phyloP scores from a whole-genome alignment of 1,139 yeast genomes.

The Hyphopichia khmerensis region DNA sequence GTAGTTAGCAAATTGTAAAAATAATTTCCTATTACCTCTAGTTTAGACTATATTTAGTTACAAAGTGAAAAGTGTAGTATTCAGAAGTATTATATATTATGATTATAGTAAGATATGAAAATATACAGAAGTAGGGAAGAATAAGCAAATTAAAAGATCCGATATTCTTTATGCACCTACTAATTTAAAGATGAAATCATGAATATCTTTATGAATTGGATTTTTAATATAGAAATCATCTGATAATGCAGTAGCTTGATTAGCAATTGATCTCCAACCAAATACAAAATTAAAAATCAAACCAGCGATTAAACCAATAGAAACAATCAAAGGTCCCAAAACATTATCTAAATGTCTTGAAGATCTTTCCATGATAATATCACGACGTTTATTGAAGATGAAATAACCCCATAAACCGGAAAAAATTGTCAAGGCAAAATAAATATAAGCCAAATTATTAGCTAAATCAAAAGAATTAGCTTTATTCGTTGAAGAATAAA shows the following conservation, averaged over 20 bases:
- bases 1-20: too few species aligned
- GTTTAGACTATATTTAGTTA: too few species aligned
- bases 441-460: slow-evolving; percentile 66
- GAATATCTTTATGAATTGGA: slow-evolving; percentile 35
- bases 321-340: slow-evolving; percentile 81
- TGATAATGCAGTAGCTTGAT: slow-evolving; percentile 10
- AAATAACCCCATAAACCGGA: slow-evolving; percentile 88
- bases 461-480: slow-evolving; percentile 62
- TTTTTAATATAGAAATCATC: slow-evolving; percentile 32
- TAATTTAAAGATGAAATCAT: slow-evolving; percentile 27
- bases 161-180: slow-evolving; percentile 10
- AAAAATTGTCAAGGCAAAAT: slow-evolving; percentile 79
- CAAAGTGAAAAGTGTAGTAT: too few species aligned
- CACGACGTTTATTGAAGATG: slow-evolving; percentile 69
- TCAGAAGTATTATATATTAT: too few species aligned
- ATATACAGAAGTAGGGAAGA: not conserved
- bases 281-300: slow-evolving; percentile 69
- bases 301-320: slow-evolving; percentile 53
- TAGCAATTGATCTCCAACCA: slow-evolving; percentile 50
- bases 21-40: too few species aligned
- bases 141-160: too few species aligned
- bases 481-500: slow-evolving; percentile 71
- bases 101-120: too few species aligned
- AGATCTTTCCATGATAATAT: slow-evolving; percentile 74
- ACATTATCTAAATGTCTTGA: slow-evolving; percentile 88